Percentiles rank a stretch among this genome's conserved stretches.
phyloP scores from a whole-genome alignment of 2,329 filamentous ascomycete genomes.

The Alternaria conjuncta region DNA sequence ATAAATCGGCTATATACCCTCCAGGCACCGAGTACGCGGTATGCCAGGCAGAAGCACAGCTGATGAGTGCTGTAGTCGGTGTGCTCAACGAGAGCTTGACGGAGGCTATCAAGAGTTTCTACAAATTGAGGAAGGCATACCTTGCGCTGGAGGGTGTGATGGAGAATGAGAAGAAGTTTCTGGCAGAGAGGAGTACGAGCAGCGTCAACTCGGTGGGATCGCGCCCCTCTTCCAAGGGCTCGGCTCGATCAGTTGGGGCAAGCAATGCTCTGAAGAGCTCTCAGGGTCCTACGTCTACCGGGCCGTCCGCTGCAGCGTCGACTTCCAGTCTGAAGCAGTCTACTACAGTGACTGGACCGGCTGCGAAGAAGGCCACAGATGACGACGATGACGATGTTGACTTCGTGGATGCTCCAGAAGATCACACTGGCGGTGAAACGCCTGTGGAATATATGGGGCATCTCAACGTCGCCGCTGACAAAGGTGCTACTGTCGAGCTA shows the following conservation, averaged over 20 bases:
- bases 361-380: constrained; percentile 18
- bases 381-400: constrained; percentile 51
- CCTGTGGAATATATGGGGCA: constrained; percentile 58
- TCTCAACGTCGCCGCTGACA: constrained; percentile 34
- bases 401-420: constrained; percentile 65
- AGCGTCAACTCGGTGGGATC: constrained; percentile 35
- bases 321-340: constrained; percentile 24
- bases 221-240: constrained; percentile 26
- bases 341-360: constrained; percentile 1
- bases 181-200: constrained; percentile 48
- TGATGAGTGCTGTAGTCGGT: constrained; percentile 87
- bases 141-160: constrained; percentile 80
- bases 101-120: constrained; percentile 89
- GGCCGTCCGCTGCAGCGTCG: constrained; percentile 22
- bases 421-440: constrained; percentile 53
- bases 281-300: constrained; percentile 6
- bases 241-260: constrained; percentile 22
- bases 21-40: constrained; percentile 87
- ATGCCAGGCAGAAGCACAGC: constrained; percentile 81
- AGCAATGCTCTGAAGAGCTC: constrained; percentile 15
- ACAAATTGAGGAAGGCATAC: constrained; percentile 89
- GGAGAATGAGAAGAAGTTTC: constrained; percentile 71
- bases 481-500: constrained; percentile 31
- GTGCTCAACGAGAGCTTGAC: constrained; percentile 93
- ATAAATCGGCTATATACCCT: constrained; percentile 72